These are phyloP conservation scores for Aspergillus sergii DNA, from an alignment of 2,329 filamentous ascomycete genomes.

Conservation along the genomic window DNA sequence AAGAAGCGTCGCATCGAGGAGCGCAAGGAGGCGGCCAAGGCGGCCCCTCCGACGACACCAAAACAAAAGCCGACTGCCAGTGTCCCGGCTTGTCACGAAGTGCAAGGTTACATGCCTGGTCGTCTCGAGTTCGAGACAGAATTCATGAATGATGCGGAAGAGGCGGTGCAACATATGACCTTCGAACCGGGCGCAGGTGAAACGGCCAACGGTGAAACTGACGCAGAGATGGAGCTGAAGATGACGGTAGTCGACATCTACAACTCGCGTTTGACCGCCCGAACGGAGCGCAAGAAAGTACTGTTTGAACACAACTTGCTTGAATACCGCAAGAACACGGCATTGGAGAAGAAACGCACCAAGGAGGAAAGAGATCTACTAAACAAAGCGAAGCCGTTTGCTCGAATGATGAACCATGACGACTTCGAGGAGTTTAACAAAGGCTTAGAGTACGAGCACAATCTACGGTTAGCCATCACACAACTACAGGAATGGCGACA, in stretches of 20 bases:
- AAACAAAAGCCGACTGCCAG: constrained; percentile 96
- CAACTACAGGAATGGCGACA: constrained; percentile 94
- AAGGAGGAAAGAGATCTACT: constrained; percentile 92
- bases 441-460: constrained; percentile 86
- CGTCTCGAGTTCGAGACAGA: constrained; percentile 97
- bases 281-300: constrained; percentile 92
- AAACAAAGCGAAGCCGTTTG: constrained; percentile 94
- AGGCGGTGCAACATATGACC: constrained; percentile 96
- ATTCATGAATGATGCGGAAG: constrained; percentile 96
- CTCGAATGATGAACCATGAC: constrained; percentile 90
- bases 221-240: constrained; percentile 96
- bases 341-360: constrained; percentile 88
- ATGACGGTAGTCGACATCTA: constrained; percentile 98
- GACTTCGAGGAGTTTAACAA: constrained; percentile 87
- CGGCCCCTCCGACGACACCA: constrained; percentile 77
- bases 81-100: constrained; percentile 94
- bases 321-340: constrained; percentile 89
- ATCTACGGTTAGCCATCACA: constrained; percentile 82
- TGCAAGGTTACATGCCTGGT: constrained; percentile 98
- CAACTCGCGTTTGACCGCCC: constrained; percentile 84
- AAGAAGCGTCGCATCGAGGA: constrained; percentile 95
- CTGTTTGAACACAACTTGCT: constrained; percentile 94
- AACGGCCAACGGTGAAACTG: constrained; percentile 83
- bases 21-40: constrained; percentile 82
- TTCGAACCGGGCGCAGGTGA: constrained; percentile 95